Base-by-base conservation (phyloP, 2,329 filamentous ascomycete species). In the Epichloe uncinata region DNA sequence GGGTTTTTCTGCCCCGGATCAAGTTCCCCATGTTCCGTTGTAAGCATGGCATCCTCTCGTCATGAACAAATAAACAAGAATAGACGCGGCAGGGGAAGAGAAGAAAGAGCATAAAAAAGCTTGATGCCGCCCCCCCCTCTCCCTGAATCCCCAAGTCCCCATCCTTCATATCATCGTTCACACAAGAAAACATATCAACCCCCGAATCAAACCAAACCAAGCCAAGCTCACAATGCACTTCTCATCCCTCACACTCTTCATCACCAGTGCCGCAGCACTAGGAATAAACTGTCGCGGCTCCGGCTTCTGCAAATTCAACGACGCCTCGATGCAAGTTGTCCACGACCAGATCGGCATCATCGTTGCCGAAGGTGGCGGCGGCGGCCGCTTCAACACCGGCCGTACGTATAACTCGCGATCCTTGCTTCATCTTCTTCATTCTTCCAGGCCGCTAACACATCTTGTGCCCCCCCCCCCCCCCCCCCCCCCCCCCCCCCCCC, bases 231-330 rank as follows among this genome's bases (percentile, higher is more conserved):
- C 22, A 34, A 43, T 49, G 30, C 22, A 45, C 18, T 35, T 44
- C 18, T 46, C 42, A 20, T 44, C 30, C n/a, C 4, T 53, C 36
- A 37, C 47, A 11, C 40, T 50, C 16, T 38, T 55, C 34, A 36
- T 52, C 20, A 42, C 49, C 34, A 45, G 34, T 22, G 52, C 45
- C 40, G 43, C 52, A 1, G 52, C 54, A 0, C 49, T 53, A 2
- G 56, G 54, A 33, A 55, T 52, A 26, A 54, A 56, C 47, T 57
- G 56, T 48, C 46, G 53, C 33, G 54, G 51, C 37, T 56, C 56
- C 5, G 53, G 48, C 26, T 44, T 30, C 15, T 57, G 55, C 47
- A 42, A 9, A 12, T 26, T 53, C 41, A 56, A 54, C 41, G 34
- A 53, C 16, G 53, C 54, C 18, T 51, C 48, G 40, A 15, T 55